Evolutionary conservation across 306 rosid genomes (phyloP).

Genomic region (Sesbania bispinosa): DNA sequence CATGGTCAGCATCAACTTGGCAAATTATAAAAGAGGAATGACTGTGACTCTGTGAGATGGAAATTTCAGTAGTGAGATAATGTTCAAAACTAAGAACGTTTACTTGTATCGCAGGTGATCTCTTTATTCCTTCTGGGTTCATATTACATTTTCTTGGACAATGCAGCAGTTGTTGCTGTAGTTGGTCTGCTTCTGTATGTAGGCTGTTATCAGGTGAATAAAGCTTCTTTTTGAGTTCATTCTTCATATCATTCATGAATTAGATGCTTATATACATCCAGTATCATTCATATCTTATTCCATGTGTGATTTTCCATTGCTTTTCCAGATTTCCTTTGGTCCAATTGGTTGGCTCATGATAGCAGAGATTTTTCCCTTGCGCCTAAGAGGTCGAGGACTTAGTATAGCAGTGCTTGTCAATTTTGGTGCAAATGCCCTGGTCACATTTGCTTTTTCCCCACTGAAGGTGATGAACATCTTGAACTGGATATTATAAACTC

Average conservation of each 20-base stretch:
- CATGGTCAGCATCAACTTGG: neutral
- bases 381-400: constrained; percentile 87
- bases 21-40: neutral
- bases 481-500: neutral
- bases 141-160: constrained; percentile 71
- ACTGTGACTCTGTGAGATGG: neutral
- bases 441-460: constrained; percentile 93
- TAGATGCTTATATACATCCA: neutral
- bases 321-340: constrained; percentile 87
- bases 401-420: constrained; percentile 90
- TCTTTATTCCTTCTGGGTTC: constrained; percentile 88
- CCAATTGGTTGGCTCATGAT: constrained; percentile 99
- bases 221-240: constrained; percentile 7
- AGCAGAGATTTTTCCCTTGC: constrained; percentile 88
- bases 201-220: constrained; percentile 89
- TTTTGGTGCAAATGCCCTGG: constrained; percentile 83
- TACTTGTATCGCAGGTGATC: constrained; percentile 56
- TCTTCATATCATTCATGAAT: neutral
- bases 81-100: constrained; percentile 6
- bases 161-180: constrained; percentile 64
- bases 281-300: neutral
- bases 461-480: constrained; percentile 53
- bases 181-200: constrained; percentile 79
- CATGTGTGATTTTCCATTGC: constrained; percentile 8
- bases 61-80: constrained; percentile 2